A percentile compares a stretch with the other conserved stretches of the same genome.
Conservation (phyloP, 2,329 filamentous ascomycete genomes). For the Nectriaceae sp. region DNA sequence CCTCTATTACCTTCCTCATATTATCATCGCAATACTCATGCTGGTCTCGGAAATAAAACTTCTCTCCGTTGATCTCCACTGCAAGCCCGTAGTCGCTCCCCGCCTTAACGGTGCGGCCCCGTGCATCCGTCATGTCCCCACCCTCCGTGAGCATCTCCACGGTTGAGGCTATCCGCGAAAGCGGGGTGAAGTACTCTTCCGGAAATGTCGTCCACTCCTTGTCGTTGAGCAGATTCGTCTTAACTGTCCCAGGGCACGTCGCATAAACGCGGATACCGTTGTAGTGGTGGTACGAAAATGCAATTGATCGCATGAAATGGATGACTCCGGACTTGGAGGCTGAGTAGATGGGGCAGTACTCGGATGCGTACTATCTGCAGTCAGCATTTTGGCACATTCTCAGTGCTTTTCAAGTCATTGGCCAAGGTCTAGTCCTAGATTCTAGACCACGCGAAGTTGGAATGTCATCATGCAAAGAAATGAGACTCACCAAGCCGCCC, state of each 20-base stretch:
- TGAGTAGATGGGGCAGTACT: slow-evolving; percentile 34
- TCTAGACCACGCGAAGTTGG: neutral
- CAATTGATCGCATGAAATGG: slow-evolving; percentile 36
- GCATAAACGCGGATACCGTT: slow-evolving; percentile 34
- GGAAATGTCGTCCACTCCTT: slow-evolving; percentile 33
- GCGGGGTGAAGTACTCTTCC: slow-evolving; percentile 30
- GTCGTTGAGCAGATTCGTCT: slow-evolving; percentile 31
- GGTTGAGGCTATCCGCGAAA: slow-evolving; percentile 30
- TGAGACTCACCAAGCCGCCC: slow-evolving; percentile 27
- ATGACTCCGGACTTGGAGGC: slow-evolving; percentile 35
- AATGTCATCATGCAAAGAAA: neutral
- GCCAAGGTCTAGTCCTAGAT: too few relatives aligned
- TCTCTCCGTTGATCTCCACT: slow-evolving; percentile 32
- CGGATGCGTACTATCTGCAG: slow-evolving; percentile 24
- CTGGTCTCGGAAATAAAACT: slow-evolving; percentile 33
- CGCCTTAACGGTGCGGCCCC: slow-evolving; percentile 20
- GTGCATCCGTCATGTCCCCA: slow-evolving; percentile 24
- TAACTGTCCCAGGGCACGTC: slow-evolving; percentile 34
- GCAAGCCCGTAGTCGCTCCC: slow-evolving; percentile 27
- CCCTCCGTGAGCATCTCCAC: slow-evolving; percentile 29
- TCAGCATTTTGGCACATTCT: neutral
- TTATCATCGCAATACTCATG: slow-evolving; percentile 26
- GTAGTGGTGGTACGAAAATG: slow-evolving; percentile 22
- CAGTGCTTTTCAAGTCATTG: too few relatives aligned
- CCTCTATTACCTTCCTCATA: slow-evolving; percentile 23